Conservation (phyloP, 2,329 filamentous ascomycete genomes). For the Chaetoscypha palmicola region DNA sequence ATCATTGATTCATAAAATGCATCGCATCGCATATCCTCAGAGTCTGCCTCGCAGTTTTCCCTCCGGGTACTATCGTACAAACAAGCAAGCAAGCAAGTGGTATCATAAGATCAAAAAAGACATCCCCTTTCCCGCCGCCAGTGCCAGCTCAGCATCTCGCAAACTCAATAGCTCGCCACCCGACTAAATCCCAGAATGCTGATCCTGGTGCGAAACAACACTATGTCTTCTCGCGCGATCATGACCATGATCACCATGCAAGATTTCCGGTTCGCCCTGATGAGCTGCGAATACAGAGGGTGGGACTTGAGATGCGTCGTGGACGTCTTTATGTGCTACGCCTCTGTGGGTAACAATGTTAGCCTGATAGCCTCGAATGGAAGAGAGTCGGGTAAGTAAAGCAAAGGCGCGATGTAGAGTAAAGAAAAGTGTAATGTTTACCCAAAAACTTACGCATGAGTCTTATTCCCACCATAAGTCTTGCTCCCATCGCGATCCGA, state of each 20-base stretch:
- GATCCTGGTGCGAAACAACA: conserved; percentile 40
- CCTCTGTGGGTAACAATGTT: background rate
- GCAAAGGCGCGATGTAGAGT: background rate
- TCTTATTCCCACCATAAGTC: conserved; percentile 49
- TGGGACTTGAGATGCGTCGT: conserved; percentile 9
- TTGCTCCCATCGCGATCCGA: conserved; percentile 47
- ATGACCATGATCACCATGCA: conserved; percentile 26
- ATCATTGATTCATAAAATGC: background rate
- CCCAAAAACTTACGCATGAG: conserved; percentile 30
- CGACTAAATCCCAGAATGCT: conserved; percentile 29
- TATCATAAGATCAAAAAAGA: background rate
- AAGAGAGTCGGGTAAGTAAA: background rate
- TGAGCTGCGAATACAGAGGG: conserved; percentile 11
- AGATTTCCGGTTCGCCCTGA: conserved; percentile 6
- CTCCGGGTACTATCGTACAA: background rate
- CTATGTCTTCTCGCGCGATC: conserved; percentile 42
- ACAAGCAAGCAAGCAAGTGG: too few relatives aligned
- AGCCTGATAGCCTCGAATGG: background rate
- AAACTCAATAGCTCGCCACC: too few relatives aligned
- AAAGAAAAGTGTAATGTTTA: background rate
- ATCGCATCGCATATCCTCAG: background rate
- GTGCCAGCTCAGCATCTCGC: too few relatives aligned
- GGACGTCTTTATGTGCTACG: conserved; percentile 1
- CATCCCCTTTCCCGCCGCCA: background rate
- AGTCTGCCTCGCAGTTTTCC: background rate